These are phyloP conservation scores for Globisporangium radiosum DNA, from an alignment of 352 stramenopile genomes.

Conservation along the genomic window DNA sequence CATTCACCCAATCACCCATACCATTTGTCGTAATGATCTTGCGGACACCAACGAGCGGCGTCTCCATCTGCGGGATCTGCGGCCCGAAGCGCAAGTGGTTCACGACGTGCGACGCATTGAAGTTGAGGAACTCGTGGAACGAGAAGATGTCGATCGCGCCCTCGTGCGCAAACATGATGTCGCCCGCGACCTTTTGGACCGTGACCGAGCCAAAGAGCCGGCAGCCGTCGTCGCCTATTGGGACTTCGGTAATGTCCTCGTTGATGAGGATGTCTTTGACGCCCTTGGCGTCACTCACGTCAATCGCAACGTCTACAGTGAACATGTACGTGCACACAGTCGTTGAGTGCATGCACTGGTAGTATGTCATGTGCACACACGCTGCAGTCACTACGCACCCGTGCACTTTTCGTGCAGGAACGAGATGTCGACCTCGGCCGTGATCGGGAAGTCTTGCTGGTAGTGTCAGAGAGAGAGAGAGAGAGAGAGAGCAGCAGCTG, in stretches of 20 bases:
- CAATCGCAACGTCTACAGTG: constrained; percentile 61
- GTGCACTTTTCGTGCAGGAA: constrained; percentile 78
- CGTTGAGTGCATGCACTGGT: not conserved
- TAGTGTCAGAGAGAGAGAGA: not conserved
- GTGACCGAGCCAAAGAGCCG: constrained; percentile 62
- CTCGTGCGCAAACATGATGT: constrained; percentile 82
- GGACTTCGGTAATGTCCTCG: constrained; percentile 53
- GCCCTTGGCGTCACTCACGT: constrained; percentile 82
- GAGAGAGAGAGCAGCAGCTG: too few relatives aligned
- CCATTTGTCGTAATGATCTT: constrained; percentile 80
- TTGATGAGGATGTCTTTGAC: constrained; percentile 78
- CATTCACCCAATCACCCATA: constrained; percentile 13
- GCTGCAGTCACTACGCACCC: constrained; percentile 20
- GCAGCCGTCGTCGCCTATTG: constrained; percentile 63
- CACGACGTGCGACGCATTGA: constrained; percentile 83
- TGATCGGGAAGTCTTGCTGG: constrained; percentile 81
- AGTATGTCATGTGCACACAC: not conserved
- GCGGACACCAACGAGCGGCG: constrained; percentile 73
- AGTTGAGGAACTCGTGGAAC: constrained; percentile 85
- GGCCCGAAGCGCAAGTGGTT: constrained; percentile 76
- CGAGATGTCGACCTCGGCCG: constrained; percentile 72
- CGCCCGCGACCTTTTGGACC: constrained; percentile 77
- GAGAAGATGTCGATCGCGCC: constrained; percentile 83
- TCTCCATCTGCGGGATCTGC: constrained; percentile 80
- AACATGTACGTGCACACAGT: not conserved